Percentiles rank a stretch among this genome's conserved stretches.
These are phyloP conservation scores for Lathyrus tuberosus DNA, from an alignment of 306 rosid species.

Conservation along the genomic window DNA sequence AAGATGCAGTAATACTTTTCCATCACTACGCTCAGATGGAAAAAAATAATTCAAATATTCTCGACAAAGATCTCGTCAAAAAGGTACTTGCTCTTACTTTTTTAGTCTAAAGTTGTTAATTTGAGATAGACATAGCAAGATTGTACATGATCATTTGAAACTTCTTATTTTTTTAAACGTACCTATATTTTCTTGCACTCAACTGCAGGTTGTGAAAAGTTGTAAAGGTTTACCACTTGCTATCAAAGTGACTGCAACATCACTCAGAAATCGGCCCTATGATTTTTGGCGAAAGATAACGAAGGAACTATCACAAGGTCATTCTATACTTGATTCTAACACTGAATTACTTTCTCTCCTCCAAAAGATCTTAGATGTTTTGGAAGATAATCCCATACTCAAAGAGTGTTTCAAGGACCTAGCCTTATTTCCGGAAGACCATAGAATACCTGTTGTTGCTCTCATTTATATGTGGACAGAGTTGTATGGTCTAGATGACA, in stretches of 20 bases:
- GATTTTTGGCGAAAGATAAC: conserved; percentile 46
- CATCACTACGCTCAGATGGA: conserved; percentile 44
- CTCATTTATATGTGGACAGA: conserved; percentile 65
- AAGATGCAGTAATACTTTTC: conserved; percentile 57
- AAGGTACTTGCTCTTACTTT: conserved; percentile 41
- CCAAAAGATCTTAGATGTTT: conserved; percentile 50
- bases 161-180: neutral
- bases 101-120: too few relatives aligned
- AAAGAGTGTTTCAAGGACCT: conserved; percentile 79
- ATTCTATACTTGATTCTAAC: conserved; percentile 47
- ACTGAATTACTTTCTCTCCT: conserved; percentile 47
- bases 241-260: conserved; percentile 48
- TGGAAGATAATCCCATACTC: conserved; percentile 39
- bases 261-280: conserved; percentile 44
- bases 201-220: conserved; percentile 54
- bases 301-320: conserved; percentile 47
- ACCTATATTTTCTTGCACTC: conserved; percentile 25
- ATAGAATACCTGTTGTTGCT: conserved; percentile 50
- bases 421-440: conserved; percentile 68
- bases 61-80: conserved; percentile 38
- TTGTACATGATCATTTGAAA: too few relatives aligned
- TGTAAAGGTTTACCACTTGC: conserved; percentile 64
- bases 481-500: conserved; percentile 47
- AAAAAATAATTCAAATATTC: conserved; percentile 27
- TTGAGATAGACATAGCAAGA: too few relatives aligned